Percentiles rank a stretch among this genome's conserved stretches.
Evolutionary conservation across 257 asterid genomes (phyloP).

Genomic region (Jaltomata sinuosa): DNA sequence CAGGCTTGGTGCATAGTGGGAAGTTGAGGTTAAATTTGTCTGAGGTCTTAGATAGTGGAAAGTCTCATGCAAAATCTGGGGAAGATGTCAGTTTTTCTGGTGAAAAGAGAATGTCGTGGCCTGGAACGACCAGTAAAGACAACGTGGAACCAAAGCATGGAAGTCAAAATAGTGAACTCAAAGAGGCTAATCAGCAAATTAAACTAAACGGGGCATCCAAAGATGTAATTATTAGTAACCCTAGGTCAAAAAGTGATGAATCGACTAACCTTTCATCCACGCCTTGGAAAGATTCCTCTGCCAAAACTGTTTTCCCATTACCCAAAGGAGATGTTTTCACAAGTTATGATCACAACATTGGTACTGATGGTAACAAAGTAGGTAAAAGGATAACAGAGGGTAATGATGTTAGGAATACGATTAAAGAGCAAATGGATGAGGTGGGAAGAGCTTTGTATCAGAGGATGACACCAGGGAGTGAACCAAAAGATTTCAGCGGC

Average conservation of each 20-base stretch:
- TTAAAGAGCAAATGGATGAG: slow-evolving; percentile 15
- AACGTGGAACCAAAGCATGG: slow-evolving; percentile 4
- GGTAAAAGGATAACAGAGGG: slow-evolving; percentile 3
- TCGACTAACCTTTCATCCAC: neutral
- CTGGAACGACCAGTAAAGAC: slow-evolving; percentile 5
- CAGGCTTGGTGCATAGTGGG: slow-evolving; percentile 3
- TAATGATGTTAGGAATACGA: neutral
- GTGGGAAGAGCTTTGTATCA: slow-evolving; percentile 16
- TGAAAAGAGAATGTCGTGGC: slow-evolving; percentile 1
- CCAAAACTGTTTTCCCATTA: slow-evolving; percentile 10
- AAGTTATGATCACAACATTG: neutral
- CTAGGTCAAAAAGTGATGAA: slow-evolving; percentile 1
- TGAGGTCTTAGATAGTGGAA: slow-evolving; percentile 3
- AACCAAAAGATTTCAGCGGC: slow-evolving; percentile 5
- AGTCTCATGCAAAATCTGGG: neutral
- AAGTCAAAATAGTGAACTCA: slow-evolving; percentile 8
- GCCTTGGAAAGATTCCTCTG: slow-evolving; percentile 5
- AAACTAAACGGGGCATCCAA: slow-evolving; percentile 1
- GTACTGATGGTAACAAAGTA: slow-evolving; percentile 1
- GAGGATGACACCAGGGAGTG: slow-evolving; percentile 1
- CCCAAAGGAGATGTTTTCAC: slow-evolving; percentile 4
- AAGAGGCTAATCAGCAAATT: neutral
- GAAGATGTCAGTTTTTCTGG: neutral
- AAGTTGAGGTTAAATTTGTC: neutral
- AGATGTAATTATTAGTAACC: neutral